A percentile compares a stretch with the other conserved stretches of the same genome.
phyloP scores from a whole-genome alignment of 192 early-diverging fungal genomes.

The Podila verticillata region DNA sequence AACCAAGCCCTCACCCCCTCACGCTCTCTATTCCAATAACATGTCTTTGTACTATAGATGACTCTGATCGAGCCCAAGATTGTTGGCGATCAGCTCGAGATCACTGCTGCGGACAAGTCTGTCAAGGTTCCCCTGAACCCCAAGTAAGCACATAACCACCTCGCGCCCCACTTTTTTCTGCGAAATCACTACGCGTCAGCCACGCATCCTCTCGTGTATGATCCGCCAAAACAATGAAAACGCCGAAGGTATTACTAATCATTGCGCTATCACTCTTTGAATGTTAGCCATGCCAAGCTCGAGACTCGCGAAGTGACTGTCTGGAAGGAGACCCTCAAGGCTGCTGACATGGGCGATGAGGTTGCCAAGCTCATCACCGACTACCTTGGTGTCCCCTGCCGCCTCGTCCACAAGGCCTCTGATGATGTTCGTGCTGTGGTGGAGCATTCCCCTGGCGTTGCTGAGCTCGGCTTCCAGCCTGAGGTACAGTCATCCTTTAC shows the following conservation, averaged over 20 bases:
- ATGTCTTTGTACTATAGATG: constrained; percentile 18
- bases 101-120: constrained; percentile 33
- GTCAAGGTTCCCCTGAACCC: constrained; percentile 38
- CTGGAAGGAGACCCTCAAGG: constrained; percentile 54
- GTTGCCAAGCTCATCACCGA: constrained; percentile 66
- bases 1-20: too few species aligned
- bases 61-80: constrained; percentile 25
- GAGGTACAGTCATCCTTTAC: constrained; percentile 10
- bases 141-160: constrained; percentile 17
- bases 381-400: constrained; percentile 52
- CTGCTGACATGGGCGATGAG: constrained; percentile 71
- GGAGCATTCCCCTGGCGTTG: constrained; percentile 57
- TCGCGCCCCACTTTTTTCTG: background rate
- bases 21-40: too few species aligned
- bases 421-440: constrained; percentile 49
- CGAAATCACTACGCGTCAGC: background rate
- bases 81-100: constrained; percentile 27
- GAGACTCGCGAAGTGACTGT: constrained; percentile 38
- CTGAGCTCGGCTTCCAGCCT: constrained; percentile 35
- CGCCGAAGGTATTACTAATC: background rate
- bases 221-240: background rate
- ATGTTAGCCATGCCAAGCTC: constrained; percentile 24
- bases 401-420: constrained; percentile 62
- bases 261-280: background rate
- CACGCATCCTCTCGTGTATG: background rate